Evolutionary conservation across 331 rosid species (phyloP).

Genomic region (Dryas integrifolia): DNA sequence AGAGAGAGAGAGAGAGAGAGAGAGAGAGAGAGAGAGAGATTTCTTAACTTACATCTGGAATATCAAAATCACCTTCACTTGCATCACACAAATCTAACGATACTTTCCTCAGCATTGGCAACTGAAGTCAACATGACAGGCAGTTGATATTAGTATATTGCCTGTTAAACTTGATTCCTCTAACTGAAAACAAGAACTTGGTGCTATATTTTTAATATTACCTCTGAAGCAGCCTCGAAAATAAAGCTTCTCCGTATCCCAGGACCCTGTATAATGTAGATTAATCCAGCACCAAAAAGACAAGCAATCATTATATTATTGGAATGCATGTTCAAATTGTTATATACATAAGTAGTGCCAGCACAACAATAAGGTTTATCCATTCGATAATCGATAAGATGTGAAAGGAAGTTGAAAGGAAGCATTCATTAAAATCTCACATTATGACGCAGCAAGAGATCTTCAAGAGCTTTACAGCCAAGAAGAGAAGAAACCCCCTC

Average conservation of each 20-base stretch:
- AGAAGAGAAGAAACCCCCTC: conserved; percentile 63
- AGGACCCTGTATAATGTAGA: conserved; percentile 49
- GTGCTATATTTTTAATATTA: conserved; percentile 10
- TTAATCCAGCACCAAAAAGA: conserved; percentile 3
- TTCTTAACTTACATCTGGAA: conserved; percentile 58
- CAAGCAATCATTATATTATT: conserved; percentile 10
- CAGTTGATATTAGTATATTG: not conserved
- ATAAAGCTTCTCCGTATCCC: conserved; percentile 61
- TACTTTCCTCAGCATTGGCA: conserved; percentile 67
- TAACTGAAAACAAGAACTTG: conserved; percentile 9
- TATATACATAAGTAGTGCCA: not conserved
- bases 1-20: not conserved
- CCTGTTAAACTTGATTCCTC: conserved; percentile 20
- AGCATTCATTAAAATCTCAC: conserved; percentile 40
- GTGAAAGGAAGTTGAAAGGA: not conserved
- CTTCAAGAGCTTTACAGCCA: conserved; percentile 75
- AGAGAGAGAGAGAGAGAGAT: not conserved
- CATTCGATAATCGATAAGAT: not conserved
- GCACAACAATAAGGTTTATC: not conserved
- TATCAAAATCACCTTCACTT: conserved; percentile 59
- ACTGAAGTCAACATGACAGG: conserved; percentile 38
- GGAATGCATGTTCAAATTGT: not conserved
- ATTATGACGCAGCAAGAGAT: conserved; percentile 73
- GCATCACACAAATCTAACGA: conserved; percentile 83
- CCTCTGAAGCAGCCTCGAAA: conserved; percentile 57